Evolutionary conservation across 306 rosid species (phyloP).

Genomic region (Quercus parvula): DNA sequence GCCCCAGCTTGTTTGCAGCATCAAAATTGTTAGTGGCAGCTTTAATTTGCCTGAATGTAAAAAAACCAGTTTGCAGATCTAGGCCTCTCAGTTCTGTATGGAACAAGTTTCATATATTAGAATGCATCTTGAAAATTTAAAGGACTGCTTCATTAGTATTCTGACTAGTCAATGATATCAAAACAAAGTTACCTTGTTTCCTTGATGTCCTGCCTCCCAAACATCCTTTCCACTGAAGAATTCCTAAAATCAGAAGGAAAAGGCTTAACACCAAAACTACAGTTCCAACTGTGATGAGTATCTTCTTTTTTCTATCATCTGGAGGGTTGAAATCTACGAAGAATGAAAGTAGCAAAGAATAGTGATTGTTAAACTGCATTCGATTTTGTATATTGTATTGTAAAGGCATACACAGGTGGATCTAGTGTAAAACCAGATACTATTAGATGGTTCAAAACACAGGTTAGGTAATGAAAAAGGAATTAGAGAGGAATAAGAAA

Average conservation of each 20-base stretch:
- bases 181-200: slow-evolving; percentile 15
- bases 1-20: slow-evolving; percentile 55
- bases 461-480: background rate
- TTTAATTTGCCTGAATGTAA: slow-evolving; percentile 20
- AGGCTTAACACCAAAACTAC: background rate
- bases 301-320: background rate
- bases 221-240: slow-evolving; percentile 23
- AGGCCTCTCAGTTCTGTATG: slow-evolving; percentile 12
- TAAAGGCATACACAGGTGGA: background rate
- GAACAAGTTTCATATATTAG: background rate
- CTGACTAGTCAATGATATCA: background rate
- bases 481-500: background rate
- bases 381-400: background rate
- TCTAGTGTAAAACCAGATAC: background rate
- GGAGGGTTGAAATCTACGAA: slow-evolving; percentile 21
- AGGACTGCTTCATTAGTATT: background rate
- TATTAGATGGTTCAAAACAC: background rate
- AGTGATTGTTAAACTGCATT: background rate
- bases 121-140: background rate
- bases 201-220: slow-evolving; percentile 1
- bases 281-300: background rate
- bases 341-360: background rate
- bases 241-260: background rate
- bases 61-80: slow-evolving; percentile 24
- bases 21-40: slow-evolving; percentile 60